Evolutionary conservation across 192 early-diverging fungal genomes (phyloP).

Genomic region (Linnemannia elongata): DNA sequence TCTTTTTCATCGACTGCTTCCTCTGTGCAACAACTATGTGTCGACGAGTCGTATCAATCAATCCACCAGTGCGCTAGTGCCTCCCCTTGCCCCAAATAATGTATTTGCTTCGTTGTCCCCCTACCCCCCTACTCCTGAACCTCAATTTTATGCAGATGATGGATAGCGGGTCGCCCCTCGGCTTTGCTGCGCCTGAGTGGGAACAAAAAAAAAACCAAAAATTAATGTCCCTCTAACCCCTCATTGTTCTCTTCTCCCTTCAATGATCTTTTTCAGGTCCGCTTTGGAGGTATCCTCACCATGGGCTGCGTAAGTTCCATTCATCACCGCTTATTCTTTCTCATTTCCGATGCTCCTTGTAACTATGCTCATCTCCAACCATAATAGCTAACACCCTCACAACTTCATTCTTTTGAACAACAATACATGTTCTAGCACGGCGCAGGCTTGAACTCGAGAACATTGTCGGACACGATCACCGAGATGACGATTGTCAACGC

Average conservation of each 20-base stretch:
- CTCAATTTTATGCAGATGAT: neutral
- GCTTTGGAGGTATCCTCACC: slow-evolving; percentile 38
- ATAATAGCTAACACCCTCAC: neutral
- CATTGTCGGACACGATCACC: slow-evolving; percentile 37
- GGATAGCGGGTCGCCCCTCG: neutral
- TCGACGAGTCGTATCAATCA: neutral
- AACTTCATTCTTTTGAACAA: neutral
- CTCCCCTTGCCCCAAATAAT: neutral
- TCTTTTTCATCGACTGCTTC: neutral
- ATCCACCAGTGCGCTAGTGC: too few species aligned
- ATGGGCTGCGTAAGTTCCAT: slow-evolving; percentile 43
- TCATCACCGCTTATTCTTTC: neutral
- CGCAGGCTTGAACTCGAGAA: slow-evolving; percentile 3
- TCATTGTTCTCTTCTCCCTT: neutral
- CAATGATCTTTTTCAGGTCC: slow-evolving; percentile 14
- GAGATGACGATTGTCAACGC: slow-evolving; percentile 45
- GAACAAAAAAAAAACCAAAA: neutral
- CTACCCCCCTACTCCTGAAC: neutral
- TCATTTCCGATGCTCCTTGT: too few species aligned
- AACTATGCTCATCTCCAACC: neutral
- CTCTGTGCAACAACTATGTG: neutral
- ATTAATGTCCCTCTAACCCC: neutral
- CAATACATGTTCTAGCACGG: slow-evolving; percentile 27
- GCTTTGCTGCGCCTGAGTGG: neutral
- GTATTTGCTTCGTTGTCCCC: too few species aligned